A percentile compares a stretch with the other conserved stretches of the same genome.
phyloP scores from a whole-genome alignment of 2,329 filamentous ascomycete species.

The Nothopassalora personata region DNA sequence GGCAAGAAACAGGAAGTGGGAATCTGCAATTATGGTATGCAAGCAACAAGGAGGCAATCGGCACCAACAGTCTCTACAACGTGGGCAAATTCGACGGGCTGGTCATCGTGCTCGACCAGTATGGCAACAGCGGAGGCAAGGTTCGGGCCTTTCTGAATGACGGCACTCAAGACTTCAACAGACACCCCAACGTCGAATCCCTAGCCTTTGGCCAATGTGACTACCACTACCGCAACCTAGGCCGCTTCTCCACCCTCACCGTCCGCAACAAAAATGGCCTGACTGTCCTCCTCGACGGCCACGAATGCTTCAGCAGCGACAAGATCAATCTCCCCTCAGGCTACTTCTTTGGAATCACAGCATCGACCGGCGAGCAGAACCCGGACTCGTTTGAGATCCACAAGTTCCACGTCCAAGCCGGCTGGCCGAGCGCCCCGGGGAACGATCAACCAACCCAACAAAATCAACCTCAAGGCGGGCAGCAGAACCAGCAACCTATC shows the following conservation, averaged over 20 bases:
- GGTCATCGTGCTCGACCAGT: slow-evolving; percentile 76
- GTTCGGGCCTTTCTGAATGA: slow-evolving; percentile 93
- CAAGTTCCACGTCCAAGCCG: slow-evolving; percentile 68
- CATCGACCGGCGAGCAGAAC: slow-evolving; percentile 73
- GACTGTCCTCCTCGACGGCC: slow-evolving; percentile 73
- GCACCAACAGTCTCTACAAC: slow-evolving; percentile 75
- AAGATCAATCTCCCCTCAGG: slow-evolving; percentile 69
- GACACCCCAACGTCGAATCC: slow-evolving; percentile 70
- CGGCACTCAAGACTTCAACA: slow-evolving; percentile 71
- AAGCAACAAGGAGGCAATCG: slow-evolving; percentile 59
- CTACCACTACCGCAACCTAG: slow-evolving; percentile 86
- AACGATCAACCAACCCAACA: slow-evolving; percentile 30
- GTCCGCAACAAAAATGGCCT: slow-evolving; percentile 64
- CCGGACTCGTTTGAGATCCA: slow-evolving; percentile 94
- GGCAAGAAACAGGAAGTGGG: slow-evolving; percentile 76
- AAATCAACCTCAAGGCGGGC: slow-evolving; percentile 22
- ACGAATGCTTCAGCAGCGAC: slow-evolving; percentile 75
- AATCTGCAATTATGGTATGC: slow-evolving; percentile 94
- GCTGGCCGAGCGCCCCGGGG: slow-evolving; percentile 26
- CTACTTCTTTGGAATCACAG: slow-evolving; percentile 82
- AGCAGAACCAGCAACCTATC: slow-evolving; percentile 18
- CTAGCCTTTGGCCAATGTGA: slow-evolving; percentile 91
- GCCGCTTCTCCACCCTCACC: slow-evolving; percentile 73
- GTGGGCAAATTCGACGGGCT: slow-evolving; percentile 84
- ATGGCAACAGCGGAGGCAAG: slow-evolving; percentile 71